phyloP scores from a whole-genome alignment of 2,329 filamentous ascomycete genomes.

The Rutstroemia sp. region DNA sequence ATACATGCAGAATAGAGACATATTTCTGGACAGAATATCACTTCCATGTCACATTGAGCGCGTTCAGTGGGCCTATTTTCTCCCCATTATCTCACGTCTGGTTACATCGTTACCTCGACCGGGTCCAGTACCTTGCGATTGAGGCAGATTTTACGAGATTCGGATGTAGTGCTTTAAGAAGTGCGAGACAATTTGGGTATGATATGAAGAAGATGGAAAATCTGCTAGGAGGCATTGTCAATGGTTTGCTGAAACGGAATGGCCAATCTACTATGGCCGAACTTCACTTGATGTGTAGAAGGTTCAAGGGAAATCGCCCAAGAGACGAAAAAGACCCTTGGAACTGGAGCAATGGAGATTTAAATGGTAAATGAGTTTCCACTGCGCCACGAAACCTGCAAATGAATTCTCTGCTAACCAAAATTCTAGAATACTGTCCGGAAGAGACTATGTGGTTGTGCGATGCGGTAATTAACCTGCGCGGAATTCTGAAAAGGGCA shows the following conservation, averaged over 20 bases:
- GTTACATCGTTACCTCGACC: slow-evolving; percentile 18
- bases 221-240: slow-evolving; percentile 10
- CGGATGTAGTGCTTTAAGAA: slow-evolving; percentile 15
- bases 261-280: slow-evolving; percentile 9
- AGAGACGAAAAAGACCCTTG: background rate
- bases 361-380: background rate
- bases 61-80: slow-evolving; percentile 19
- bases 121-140: slow-evolving; percentile 25
- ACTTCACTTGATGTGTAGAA: slow-evolving; percentile 15
- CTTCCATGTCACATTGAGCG: slow-evolving; percentile 27
- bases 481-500: slow-evolving; percentile 11
- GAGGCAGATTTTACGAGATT: slow-evolving; percentile 28
- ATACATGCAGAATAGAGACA: no score
- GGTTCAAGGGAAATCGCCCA: slow-evolving; percentile 14
- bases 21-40: slow-evolving; percentile 28
- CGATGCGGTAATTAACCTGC: slow-evolving; percentile 12
- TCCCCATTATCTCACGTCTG: slow-evolving; percentile 25
- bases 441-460: slow-evolving; percentile 12
- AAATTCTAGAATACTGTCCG: slow-evolving; percentile 12
- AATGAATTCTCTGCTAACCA: background rate
- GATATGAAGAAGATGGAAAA: slow-evolving; percentile 16
- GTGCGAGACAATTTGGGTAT: slow-evolving; percentile 11
- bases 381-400: background rate
- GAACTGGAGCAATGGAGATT: background rate
- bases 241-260: slow-evolving; percentile 12